Evolutionary conservation across 495 filamentous ascomycete species (phyloP).

Genomic region (Aspergillus mulundensis): DNA sequence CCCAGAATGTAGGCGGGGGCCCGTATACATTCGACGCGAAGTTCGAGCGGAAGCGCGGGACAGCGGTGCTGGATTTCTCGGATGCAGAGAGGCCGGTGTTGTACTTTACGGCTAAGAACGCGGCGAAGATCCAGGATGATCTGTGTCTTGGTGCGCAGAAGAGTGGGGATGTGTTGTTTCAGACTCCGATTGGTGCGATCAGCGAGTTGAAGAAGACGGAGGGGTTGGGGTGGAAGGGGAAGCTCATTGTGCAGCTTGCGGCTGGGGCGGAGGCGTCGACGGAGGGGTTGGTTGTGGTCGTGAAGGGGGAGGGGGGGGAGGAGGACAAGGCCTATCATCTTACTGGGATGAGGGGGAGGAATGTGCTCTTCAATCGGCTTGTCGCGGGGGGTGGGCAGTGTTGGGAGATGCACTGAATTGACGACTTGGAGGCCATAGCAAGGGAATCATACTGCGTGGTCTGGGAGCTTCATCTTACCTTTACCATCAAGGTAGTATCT

Average conservation of each 20-base stretch:
- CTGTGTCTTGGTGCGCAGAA: constrained; percentile 44
- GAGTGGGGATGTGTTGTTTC: constrained; percentile 38
- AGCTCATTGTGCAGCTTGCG: constrained; percentile 77
- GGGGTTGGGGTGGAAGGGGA: constrained; percentile 83
- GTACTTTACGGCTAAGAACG: constrained; percentile 47
- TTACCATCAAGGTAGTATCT: no score
- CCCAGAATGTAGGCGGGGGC: constrained; percentile 43
- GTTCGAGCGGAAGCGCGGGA: constrained; percentile 67
- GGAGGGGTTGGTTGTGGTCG: constrained; percentile 70
- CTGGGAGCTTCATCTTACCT: no score
- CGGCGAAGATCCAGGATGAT: constrained; percentile 26
- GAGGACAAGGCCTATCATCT: constrained; percentile 47
- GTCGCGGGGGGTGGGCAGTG: constrained; percentile 77
- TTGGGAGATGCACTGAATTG: constrained; percentile 82
- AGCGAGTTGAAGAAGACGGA: constrained; percentile 74
- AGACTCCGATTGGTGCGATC: constrained; percentile 54
- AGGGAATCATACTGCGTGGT: no score
- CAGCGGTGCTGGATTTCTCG: constrained; percentile 61
- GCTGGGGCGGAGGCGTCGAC: constrained; percentile 52
- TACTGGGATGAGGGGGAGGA: constrained; percentile 67
- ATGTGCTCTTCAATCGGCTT: constrained; percentile 82
- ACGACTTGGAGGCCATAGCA: no score
- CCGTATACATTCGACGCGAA: constrained; percentile 72
- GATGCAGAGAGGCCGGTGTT: constrained; percentile 31
- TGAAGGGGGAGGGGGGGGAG: constrained; percentile 38